Evolutionary conservation across 768 basidiomycete species (phyloP).

Genomic region (Rhizopogon sp.): DNA sequence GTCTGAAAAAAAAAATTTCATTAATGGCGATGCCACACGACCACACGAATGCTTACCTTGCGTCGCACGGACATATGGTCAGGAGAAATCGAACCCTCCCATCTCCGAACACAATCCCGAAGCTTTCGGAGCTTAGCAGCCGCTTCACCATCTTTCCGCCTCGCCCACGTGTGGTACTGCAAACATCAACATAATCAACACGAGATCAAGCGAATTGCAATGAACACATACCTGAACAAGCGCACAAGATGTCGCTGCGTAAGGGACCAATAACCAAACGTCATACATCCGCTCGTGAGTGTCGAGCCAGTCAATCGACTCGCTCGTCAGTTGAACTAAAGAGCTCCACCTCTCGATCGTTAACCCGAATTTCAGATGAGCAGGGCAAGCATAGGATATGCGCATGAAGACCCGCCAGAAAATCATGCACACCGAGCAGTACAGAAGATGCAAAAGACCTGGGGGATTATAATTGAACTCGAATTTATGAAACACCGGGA

Average conservation of each 20-base stretch:
- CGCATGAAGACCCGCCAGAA: slow-evolving; percentile 99
- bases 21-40: not conserved
- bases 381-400: slow-evolving; percentile 88
- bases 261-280: slow-evolving; percentile 82
- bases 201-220: not conserved
- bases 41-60: slow-evolving; percentile 52
- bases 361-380: slow-evolving; percentile 82
- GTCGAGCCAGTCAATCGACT: slow-evolving; percentile 88
- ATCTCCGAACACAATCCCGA: slow-evolving; percentile 78
- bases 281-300: slow-evolving; percentile 78
- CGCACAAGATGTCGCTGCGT: slow-evolving; percentile 84
- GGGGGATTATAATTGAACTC: slow-evolving; percentile 2
- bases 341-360: slow-evolving; percentile 77
- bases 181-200: slow-evolving; percentile 6
- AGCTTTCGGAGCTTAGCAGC: slow-evolving; percentile 71
- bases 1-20: slow-evolving; percentile 46
- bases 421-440: slow-evolving; percentile 90
- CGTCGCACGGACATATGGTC: slow-evolving; percentile 95
- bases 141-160: slow-evolving; percentile 73
- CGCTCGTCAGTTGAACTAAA: slow-evolving; percentile 67
- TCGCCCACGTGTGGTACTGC: slow-evolving; percentile 92
- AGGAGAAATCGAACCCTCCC: slow-evolving; percentile 83
- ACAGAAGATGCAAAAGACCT: slow-evolving; percentile 87
- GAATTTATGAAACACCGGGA: not conserved
- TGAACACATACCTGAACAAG: slow-evolving; percentile 70